Base-by-base conservation (phyloP, 768 basidiomycete species). In the Amanita muscaria region DNA sequence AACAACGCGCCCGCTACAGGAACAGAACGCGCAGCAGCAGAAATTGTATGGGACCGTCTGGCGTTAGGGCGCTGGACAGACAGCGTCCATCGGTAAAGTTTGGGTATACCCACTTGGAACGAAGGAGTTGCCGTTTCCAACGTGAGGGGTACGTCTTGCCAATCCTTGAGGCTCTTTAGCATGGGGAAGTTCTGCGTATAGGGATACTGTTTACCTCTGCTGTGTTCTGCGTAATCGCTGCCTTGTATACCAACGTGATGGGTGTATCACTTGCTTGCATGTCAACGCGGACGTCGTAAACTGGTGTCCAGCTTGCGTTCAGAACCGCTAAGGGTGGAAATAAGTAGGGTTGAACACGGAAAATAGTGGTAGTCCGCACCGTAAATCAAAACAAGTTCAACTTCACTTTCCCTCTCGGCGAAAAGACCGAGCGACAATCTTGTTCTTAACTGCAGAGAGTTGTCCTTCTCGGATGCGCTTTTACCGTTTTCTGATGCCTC, bases 101-200 rank as follows among this genome's bases (percentile, higher is more conserved):
- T 48, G 0, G 70, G 69, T 1, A 70, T 22, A 7, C 42, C 50
- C 5, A 66, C 41, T 8, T 62, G 62, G 42, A 63, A 69, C 5
- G 66, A 64, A 0, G 68, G 69, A 1, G 59, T 54, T 5, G 61
- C 61, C 0, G 70, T 70, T 42, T 70, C 66, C 2, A 72, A 56
- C 1, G 57, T 63, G 3, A 70, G 47, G 1, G 66, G 60, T 15
- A 67, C 62, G 32, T 69, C 60, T 3, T 54, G 53, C 69, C 70
- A 72, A 7, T 59, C 50, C 67, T 67, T 47, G 11, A 39, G 38
- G 27, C 15, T n/a, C 32, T 2, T 45, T 25, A 22, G 29, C 2
- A 21, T 32, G 24, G 14, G 9, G 19, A 6, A 23, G 16, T 9
- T 21, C n/a, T n/a, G n/a, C n/a, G n/a, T n/a, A n/a, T 21, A n/a